These are phyloP conservation scores for Lactifluus hygrophoroides DNA, from an alignment of 768 basidiomycete genomes.

Conservation along the genomic window DNA sequence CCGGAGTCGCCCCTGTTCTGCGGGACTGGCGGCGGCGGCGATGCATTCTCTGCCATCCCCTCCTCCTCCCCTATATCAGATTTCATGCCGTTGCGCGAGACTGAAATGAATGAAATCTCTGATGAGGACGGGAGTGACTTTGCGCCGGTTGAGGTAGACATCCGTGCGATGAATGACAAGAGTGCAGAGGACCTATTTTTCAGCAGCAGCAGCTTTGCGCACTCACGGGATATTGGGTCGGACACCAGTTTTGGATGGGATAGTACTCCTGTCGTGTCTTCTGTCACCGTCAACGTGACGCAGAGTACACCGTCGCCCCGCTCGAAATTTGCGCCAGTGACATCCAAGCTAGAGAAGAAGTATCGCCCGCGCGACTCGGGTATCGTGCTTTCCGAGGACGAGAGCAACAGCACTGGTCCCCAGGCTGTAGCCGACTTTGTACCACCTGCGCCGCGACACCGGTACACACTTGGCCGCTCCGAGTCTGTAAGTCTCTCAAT, in stretches of 20 bases:
- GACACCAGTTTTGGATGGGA: constrained; percentile 21
- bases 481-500: constrained; percentile 31
- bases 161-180: constrained; percentile 10
- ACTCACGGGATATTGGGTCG: constrained; percentile 12
- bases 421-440: not conserved
- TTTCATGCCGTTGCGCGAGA: not conserved
- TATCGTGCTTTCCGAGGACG: constrained; percentile 54
- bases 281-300: constrained; percentile 36
- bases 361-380: constrained; percentile 66
- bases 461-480: constrained; percentile 23
- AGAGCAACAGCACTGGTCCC: constrained; percentile 27
- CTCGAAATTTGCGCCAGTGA: constrained; percentile 29
- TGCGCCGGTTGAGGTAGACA: constrained; percentile 17
- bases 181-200: constrained; percentile 21
- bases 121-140: constrained; percentile 18
- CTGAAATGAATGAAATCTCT: constrained; percentile 18
- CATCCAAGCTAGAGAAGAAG: constrained; percentile 39
- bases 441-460: constrained; percentile 11
- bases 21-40: not conserved
- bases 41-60: not conserved
- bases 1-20: constrained; percentile 3
- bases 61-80: constrained; percentile 12
- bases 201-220: constrained; percentile 19
- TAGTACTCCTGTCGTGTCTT: constrained; percentile 11
- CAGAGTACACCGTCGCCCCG: constrained; percentile 50